A percentile compares a stretch with the other conserved stretches of the same genome.
Evolutionary conservation across 225 moss, liverwort and hornwort genomes (phyloP).

Genomic region (Pseudisothecium myosuroides): DNA sequence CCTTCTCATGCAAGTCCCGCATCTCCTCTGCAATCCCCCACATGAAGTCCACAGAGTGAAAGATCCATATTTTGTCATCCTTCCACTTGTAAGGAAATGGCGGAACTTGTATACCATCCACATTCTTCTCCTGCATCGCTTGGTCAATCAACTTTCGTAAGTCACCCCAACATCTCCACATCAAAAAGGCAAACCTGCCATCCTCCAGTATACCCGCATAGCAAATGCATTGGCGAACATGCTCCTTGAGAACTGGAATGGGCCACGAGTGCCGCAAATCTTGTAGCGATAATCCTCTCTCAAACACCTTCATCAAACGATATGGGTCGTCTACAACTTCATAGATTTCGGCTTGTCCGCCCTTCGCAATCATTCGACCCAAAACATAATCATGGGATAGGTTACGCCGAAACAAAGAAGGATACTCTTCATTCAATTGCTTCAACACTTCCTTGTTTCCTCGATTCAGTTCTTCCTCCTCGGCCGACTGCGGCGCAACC

Average conservation of each 20-base stretch:
- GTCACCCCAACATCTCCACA: no score
- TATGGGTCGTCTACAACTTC: accelerated
- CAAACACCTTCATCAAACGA: not conserved
- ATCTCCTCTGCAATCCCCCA: no score
- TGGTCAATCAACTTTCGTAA: no score
- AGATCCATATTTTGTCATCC: no score
- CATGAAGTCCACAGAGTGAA: no score
- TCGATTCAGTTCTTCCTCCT: not conserved
- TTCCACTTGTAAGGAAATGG: no score
- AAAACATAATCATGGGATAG: accelerated
- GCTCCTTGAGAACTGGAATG: not conserved
- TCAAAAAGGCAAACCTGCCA: no score
- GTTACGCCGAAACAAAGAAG: accelerated
- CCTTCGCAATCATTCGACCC: not conserved
- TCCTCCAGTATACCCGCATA: no score
- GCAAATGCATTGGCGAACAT: no score
- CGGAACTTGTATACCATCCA: no score
- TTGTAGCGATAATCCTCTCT: not conserved
- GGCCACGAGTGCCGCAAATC: not conserved
- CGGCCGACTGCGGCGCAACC: not conserved
- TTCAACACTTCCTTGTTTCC: not conserved
- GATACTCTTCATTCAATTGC: accelerated
- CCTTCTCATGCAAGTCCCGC: no score
- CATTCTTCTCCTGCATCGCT: no score
- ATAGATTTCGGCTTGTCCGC: not conserved